Evolutionary conservation across 495 filamentous ascomycete species (phyloP).

Genomic region (Annulohypoxylon moriforme): DNA sequence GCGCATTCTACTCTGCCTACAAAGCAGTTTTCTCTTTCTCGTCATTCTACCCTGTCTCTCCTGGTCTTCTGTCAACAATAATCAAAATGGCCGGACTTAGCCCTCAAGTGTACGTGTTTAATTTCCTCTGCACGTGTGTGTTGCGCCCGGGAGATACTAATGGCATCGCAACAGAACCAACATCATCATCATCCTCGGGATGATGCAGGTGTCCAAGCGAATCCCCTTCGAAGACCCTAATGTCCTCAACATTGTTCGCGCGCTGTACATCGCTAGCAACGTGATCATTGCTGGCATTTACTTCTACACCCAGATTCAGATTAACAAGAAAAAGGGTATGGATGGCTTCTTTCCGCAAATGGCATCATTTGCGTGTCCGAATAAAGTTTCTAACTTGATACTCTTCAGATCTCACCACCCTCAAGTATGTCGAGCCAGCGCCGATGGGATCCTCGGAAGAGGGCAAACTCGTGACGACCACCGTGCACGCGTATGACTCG

Average conservation of each 20-base stretch:
- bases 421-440: conserved; percentile 97
- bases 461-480: conserved; percentile 94
- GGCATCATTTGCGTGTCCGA: not conserved
- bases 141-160: conserved; percentile 16
- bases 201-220: conserved; percentile 98
- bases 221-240: conserved; percentile 93
- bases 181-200: conserved; percentile 91
- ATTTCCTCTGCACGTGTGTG: conserved; percentile 18
- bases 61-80: conserved; percentile 5
- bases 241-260: conserved; percentile 85
- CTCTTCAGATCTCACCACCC: conserved; percentile 86
- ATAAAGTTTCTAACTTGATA: conserved; percentile 22
- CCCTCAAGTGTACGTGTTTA: conserved; percentile 60
- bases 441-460: conserved; percentile 92
- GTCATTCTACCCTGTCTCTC: not conserved
- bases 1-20: not conserved
- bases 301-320: conserved; percentile 80
- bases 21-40: not conserved
- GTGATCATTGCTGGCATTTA: conserved; percentile 86
- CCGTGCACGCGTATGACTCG: conserved; percentile 91
- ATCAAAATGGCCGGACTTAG: conserved; percentile 62
- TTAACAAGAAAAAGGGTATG: conserved; percentile 95
- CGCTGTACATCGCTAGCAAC: conserved; percentile 86
- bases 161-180: conserved; percentile 73
- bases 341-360: conserved; percentile 43